Percentiles rank a stretch among this genome's conserved stretches.
Evolutionary conservation across 2,329 filamentous ascomycete species (phyloP).

Genomic region (Cladosporium colombiae): DNA sequence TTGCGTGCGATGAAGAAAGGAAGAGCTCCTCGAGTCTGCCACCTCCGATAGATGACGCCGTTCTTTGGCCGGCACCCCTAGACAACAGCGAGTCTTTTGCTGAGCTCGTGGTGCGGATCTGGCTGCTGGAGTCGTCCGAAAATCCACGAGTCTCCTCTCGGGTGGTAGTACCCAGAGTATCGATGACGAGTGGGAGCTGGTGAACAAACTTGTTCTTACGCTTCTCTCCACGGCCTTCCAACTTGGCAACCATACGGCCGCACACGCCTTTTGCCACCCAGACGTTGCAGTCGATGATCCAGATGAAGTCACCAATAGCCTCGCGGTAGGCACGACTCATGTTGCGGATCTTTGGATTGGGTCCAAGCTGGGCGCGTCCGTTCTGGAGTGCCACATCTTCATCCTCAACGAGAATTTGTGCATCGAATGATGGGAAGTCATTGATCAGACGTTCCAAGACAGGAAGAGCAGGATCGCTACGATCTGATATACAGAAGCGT

Average conservation of each 20-base stretch:
- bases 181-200: conserved; percentile 86
- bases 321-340: conserved; percentile 92
- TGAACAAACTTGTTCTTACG: conserved; percentile 83
- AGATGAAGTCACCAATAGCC: conserved; percentile 82
- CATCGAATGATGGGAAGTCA: conserved; percentile 73
- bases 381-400: conserved; percentile 72
- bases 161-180: conserved; percentile 50
- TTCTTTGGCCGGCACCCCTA: conserved; percentile 28
- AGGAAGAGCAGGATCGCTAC: conserved; percentile 73
- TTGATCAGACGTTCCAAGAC: conserved; percentile 69
- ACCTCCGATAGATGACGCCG: conserved; percentile 55
- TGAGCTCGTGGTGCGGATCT: conserved; percentile 22
- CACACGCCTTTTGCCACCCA: conserved; percentile 81
- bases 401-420: conserved; percentile 74
- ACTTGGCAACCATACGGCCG: conserved; percentile 83
- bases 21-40: conserved; percentile 92
- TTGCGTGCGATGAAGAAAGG: conserved; percentile 88
- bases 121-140: conserved; percentile 24
- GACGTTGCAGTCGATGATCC: conserved; percentile 95
- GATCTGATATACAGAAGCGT: conserved; percentile 76
- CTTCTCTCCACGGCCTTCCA: conserved; percentile 66
- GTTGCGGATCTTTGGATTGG: conserved; percentile 98
- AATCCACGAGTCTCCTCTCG: conserved; percentile 31
- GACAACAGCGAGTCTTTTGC: conserved; percentile 15
- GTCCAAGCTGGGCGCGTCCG: conserved; percentile 63